These are phyloP conservation scores for Diplogelasinospora grovesii DNA, from an alignment of 495 filamentous ascomycete species.

Conservation along the genomic window DNA sequence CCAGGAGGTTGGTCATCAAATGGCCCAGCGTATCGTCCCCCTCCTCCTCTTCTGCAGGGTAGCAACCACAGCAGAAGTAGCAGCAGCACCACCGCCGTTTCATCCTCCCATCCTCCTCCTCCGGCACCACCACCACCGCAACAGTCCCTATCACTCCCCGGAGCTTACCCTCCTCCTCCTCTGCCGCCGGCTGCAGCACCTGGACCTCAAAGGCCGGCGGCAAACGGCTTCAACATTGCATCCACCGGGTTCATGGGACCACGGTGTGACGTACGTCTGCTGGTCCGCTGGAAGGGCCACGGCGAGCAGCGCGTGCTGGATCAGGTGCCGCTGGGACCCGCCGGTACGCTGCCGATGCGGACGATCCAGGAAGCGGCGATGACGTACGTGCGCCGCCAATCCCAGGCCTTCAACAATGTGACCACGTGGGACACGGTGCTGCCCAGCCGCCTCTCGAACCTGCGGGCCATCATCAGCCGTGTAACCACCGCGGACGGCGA, in stretches of 20 bases:
- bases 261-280: constrained; percentile 23
- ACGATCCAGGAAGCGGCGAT: constrained; percentile 23
- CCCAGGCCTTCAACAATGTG: constrained; percentile 3
- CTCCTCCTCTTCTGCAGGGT: no score
- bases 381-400: constrained; percentile 17
- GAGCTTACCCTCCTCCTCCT: not conserved
- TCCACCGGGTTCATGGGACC: no score
- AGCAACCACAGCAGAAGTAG: no score
- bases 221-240: not conserved
- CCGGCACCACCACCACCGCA: not conserved
- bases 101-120: not conserved
- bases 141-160: not conserved
- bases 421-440: not conserved
- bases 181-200: not conserved
- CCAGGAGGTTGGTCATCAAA: no score
- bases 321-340: constrained; percentile 10
- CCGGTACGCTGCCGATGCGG: constrained; percentile 4
- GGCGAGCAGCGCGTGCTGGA: constrained; percentile 24
- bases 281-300: constrained; percentile 24
- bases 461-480: constrained; percentile 21
- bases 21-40: no score
- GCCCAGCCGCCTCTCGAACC: not conserved
- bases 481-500: constrained; percentile 18
- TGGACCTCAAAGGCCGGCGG: not conserved
- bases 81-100: no score